Evolutionary conservation across 2,329 filamentous ascomycete species (phyloP), one percentile per base, ranked within the genome.

Genomic region (Neofusicoccum sp.): DNA sequence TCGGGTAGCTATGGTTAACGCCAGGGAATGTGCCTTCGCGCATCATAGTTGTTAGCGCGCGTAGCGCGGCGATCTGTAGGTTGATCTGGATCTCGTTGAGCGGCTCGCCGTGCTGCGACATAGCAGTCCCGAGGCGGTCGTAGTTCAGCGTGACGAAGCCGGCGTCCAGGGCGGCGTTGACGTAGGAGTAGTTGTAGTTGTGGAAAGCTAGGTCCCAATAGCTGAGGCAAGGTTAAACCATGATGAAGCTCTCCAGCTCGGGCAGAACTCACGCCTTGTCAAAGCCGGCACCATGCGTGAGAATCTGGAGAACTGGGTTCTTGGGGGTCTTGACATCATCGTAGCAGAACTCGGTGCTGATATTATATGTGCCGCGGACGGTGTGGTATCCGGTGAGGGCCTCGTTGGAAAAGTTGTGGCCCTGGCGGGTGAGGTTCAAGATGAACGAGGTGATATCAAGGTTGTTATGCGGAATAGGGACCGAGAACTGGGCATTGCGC

Each of bases 181-280:
- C 79, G 71, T 89, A 90, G 69, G 82, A 86, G 77, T 90, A 89
- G 70, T 87, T 85, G 77, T 80, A 83, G 68, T 82, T 76, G 70
- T 85, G 80, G 75, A 78, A 83, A 0, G 84, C 72, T 9, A 84
- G 72, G 70, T 89, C 85, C 86, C 87, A 89, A 77, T 89, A 89
- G 48, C 79, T 83, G 54, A 6, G n/a, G 22, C 22, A 22, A 22
- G 22, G 22, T 22, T 22, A 22, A 2, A 22, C 22, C 22, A 22
- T 22, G 22, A 22, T 22, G 22, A 22, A 22, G 22, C 22, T 41
- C 37, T 9, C 9, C 37, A 41, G 9, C 37, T 22, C 22, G 22
- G 22, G 22, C 22, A 22, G 22, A 22, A 66, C 71, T 64, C 70
- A 81, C 71, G 73, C 76, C 65, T 83, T 82, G 67, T 84, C 82